Base-by-base conservation (phyloP, 805 yeast genomes). In the Yamadazyma paraphyllophila region DNA sequence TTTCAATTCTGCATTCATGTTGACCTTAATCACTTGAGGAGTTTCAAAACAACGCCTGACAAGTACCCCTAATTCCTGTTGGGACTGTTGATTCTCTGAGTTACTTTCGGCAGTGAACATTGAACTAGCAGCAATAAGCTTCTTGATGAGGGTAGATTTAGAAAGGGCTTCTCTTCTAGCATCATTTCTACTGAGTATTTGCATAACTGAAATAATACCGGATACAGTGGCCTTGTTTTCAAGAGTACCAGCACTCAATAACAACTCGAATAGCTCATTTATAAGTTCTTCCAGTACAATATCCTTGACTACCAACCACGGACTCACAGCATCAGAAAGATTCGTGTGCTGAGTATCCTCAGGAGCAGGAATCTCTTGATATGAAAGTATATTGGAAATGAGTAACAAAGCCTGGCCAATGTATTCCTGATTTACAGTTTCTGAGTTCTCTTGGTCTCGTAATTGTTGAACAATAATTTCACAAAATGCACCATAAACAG, bases 1-100 rank as follows among this genome's bases (percentile, higher is more conserved):
- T 3, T 72, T 60, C 9, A 87, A 59, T 45, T 83, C 89, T 16
- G 73, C 66, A 0, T 65, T 54, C 55, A 88, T 77, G 32, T 77
- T 64, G 8, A 67, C 66, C 25, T 70, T 67, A 4, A 88, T 65
- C 10, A 78, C 65, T 0, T 71, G 74, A 0, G 67, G 60, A 2
- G 80, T 76, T 61, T 90, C 97, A 59, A 83, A 80, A 46, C 90
- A 82, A 36, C 85, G 71, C 58, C 96, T 76, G 1, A 83, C 60
- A 29, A 89, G 65, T 10, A 80, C 67, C 0, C 81, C 69, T 15
- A 62, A 30, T 7, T 35, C 44, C 24, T 46, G 48, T 43, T 56
- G 59, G 25, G 48, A 50, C 10, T 36, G 20, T 17, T 53, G 53
- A n/a, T 45, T 44, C 20, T 48, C 44, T 8, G 49, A 48, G 8